These are phyloP conservation scores for Clonostachys byssicola DNA, from an alignment of 2,329 filamentous ascomycete species.

Conservation along the genomic window DNA sequence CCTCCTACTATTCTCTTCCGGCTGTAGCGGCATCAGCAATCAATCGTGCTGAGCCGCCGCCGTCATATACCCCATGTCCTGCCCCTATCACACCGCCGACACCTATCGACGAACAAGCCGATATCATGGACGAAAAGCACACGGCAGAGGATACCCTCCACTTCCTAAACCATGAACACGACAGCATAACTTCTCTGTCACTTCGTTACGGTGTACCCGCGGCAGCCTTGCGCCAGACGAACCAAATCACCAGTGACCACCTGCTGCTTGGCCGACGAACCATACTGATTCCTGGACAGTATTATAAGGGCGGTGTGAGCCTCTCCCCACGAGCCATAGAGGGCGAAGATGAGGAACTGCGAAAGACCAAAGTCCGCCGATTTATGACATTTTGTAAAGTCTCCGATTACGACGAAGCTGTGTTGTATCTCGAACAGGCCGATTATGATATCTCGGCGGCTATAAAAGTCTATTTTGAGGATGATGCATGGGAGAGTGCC, in stretches of 20 bases:
- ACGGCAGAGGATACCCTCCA: constrained; percentile 64
- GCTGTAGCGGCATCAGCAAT: constrained; percentile 25
- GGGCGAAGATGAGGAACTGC: constrained; percentile 68
- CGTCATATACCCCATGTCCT: constrained; percentile 26
- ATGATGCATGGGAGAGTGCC: constrained; percentile 71
- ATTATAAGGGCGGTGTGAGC: constrained; percentile 63
- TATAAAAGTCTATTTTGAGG: constrained; percentile 60
- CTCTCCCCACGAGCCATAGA: constrained; percentile 69
- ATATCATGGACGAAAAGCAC: background rate
- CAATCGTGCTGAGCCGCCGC: constrained; percentile 28
- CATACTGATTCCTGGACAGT: constrained; percentile 66
- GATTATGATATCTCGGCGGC: constrained; percentile 64
- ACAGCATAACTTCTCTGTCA: constrained; percentile 64
- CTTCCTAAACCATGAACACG: constrained; percentile 66
- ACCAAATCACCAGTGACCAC: constrained; percentile 69
- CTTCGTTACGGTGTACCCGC: constrained; percentile 68
- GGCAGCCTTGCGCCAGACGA: constrained; percentile 56
- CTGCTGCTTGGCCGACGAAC: constrained; percentile 66
- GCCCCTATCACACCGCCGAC: background rate
- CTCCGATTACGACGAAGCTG: constrained; percentile 69
- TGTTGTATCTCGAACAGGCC: constrained; percentile 69
- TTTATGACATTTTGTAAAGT: constrained; percentile 81
- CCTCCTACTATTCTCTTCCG: constrained; percentile 49
- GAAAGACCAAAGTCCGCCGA: constrained; percentile 66
- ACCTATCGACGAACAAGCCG: constrained; percentile 16